Base-by-base conservation (phyloP, 2,329 filamentous ascomycete species). In the Hypoxylon sp. region DNA sequence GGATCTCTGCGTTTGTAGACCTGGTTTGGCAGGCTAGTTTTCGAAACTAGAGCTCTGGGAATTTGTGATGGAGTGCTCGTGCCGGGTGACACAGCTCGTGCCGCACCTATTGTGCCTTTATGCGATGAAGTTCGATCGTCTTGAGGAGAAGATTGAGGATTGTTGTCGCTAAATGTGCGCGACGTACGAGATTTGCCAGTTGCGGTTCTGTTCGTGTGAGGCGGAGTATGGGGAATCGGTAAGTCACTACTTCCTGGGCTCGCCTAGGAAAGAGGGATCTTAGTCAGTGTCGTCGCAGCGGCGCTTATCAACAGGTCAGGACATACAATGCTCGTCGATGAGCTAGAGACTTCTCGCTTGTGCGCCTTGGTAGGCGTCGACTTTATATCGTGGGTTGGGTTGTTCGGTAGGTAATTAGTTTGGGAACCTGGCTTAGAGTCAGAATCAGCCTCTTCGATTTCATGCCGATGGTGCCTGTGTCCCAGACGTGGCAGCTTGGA, bases 171-270 rank as follows among this genome's bases (percentile, higher is more conserved):
- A 11, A 48, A 19, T 55, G 63, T 60, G 42, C 59, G 72, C 15
- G 56, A 37, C 5, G 57, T 67, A 24, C 52, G 56, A 50, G 50
- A 15, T 61, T 62, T 67, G 35, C 21, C 42, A 42, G 48, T 4
- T 29, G 62, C 17, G 10, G 46, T 42, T 55, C 35, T 51, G 29
- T 11, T 58, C 44, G 56, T 62, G 13, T 42, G 56, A 54, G 64
- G 42, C 24, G 65, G 53, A 31, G 68, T 69, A 27, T 50, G 52
- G 35, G 68, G 62, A 56, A 39, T 53, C 15, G 62, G 56, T 31
- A 32, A 56, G 42, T 71, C 70, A 59, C 59, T 67, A 54, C 70
- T 75, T 17, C 75, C 72, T 52, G 69, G 71, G 58, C 70, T 75
- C 17, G 70, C 57, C 75, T 76, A 51, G 37, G 17, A 39, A 27